phyloP scores from a whole-genome alignment of 1,139 yeast species.

The Pichia terricola region DNA sequence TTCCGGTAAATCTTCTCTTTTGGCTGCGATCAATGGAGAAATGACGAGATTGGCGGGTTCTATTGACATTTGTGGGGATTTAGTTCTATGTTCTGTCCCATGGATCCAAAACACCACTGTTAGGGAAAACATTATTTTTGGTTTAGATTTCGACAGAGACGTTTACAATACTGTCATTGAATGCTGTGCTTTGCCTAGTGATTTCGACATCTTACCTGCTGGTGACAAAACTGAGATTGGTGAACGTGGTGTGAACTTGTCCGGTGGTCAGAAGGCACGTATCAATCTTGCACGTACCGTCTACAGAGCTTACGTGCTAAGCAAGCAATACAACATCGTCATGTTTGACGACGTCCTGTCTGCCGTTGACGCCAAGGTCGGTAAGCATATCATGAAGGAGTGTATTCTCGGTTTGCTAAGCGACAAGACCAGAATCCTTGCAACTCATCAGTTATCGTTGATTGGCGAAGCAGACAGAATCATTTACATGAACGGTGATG shows the following conservation, averaged over 20 bases:
- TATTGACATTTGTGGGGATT: slow-evolving; percentile 36
- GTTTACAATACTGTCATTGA: slow-evolving; percentile 48
- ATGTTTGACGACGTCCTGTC: slow-evolving; percentile 78
- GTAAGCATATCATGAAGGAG: slow-evolving; percentile 65
- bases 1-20: slow-evolving; percentile 58
- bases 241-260: slow-evolving; percentile 82
- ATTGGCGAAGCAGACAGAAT: slow-evolving; percentile 64
- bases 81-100: slow-evolving; percentile 44
- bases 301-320: slow-evolving; percentile 30
- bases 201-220: slow-evolving; percentile 62
- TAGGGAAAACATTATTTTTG: slow-evolving; percentile 66
- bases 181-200: slow-evolving; percentile 62
- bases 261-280: slow-evolving; percentile 93
- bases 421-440: slow-evolving; percentile 62
- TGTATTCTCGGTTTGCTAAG: slow-evolving; percentile 54
- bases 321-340: slow-evolving; percentile 49
- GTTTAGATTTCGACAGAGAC: slow-evolving; percentile 43
- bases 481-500: slow-evolving; percentile 60
- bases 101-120: slow-evolving; percentile 87
- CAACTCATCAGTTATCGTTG: slow-evolving; percentile 78
- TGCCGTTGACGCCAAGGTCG: slow-evolving; percentile 91
- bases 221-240: slow-evolving; percentile 87
- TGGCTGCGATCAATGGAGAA: slow-evolving; percentile 52
- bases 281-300: slow-evolving; percentile 79
- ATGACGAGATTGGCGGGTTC: slow-evolving; percentile 45